A percentile compares a stretch with the other conserved stretches of the same genome.
These are phyloP conservation scores for Agroathelia rolfsii DNA, from an alignment of 1,284 basidiomycete species.

Conservation along the genomic window DNA sequence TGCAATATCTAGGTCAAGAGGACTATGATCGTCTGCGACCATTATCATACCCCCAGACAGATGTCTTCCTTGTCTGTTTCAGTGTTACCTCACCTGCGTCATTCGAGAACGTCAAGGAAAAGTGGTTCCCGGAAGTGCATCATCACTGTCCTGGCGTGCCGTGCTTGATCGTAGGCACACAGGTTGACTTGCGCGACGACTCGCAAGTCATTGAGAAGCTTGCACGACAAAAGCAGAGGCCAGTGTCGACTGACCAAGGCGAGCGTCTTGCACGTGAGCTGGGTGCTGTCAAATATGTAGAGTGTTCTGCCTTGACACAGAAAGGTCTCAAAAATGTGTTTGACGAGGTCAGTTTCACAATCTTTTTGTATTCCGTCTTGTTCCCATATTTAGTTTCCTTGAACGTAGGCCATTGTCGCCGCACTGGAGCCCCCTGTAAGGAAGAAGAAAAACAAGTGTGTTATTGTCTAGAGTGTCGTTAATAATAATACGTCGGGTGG, in stretches of 20 bases:
- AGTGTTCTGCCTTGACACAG: conserved; percentile 98
- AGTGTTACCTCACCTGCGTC: conserved; percentile 97
- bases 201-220: conserved; percentile 90
- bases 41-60: conserved; percentile 98
- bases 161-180: conserved; percentile 97
- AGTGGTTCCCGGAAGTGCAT: conserved; percentile 99
- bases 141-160: conserved; percentile 99
- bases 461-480: conserved; percentile 57
- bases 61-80: conserved; percentile 99
- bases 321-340: conserved; percentile 99
- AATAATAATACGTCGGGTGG: conserved; percentile 11
- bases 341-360: conserved; percentile 72
- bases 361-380: conserved; percentile 7
- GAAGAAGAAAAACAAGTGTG: conserved; percentile 78
- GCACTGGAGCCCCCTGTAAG: conserved; percentile 93
- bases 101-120: conserved; percentile 99
- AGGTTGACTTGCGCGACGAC: conserved; percentile 96
- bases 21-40: conserved; percentile 99
- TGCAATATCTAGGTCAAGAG: conserved; percentile 85
- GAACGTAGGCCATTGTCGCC: conserved; percentile 85
- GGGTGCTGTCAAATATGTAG: conserved; percentile 97
- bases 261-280: conserved; percentile 92
- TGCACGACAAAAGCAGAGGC: conserved; percentile 90
- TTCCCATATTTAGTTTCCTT: conserved; percentile 9
- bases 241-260: conserved; percentile 82